Conservation (phyloP, 805 yeast species). For the Saturnispora mendoncae region DNA sequence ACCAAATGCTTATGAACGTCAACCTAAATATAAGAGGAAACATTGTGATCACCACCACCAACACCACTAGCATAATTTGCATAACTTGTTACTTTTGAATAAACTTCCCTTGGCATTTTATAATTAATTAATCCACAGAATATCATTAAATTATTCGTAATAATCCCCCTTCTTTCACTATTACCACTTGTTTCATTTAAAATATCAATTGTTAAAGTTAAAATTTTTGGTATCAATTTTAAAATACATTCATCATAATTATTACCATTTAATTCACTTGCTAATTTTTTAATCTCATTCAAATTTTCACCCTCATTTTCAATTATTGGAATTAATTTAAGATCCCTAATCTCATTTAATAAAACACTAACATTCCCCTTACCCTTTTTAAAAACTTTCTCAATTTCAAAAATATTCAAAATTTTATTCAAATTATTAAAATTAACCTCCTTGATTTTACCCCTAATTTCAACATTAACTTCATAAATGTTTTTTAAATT, state of each 20-base stretch:
- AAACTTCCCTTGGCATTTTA: constrained; percentile 82
- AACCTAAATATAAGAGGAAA: constrained; percentile 50
- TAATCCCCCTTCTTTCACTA: constrained; percentile 37
- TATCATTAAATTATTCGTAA: constrained; percentile 84
- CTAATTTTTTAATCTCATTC: constrained; percentile 52
- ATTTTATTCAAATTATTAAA: constrained; percentile 59
- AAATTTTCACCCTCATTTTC: constrained; percentile 37
- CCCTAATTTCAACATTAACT: constrained; percentile 50
- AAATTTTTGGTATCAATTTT: constrained; percentile 69
- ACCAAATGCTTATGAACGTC: constrained; percentile 83
- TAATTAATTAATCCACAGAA: constrained; percentile 93
- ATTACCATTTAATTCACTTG: constrained; percentile 54
- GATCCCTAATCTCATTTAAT: constrained; percentile 35
- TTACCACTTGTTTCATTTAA: constrained; percentile 33
- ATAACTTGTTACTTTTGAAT: constrained; percentile 30
- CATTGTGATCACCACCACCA: constrained; percentile 6
- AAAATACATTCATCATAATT: constrained; percentile 70
- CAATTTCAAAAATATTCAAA: constrained; percentile 57
- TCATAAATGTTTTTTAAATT: constrained; percentile 38
- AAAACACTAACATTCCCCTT: constrained; percentile 28
- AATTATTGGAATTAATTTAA: constrained; percentile 59
- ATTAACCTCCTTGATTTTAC: constrained; percentile 39
- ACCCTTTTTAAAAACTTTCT: constrained; percentile 37
- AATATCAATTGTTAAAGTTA: constrained; percentile 73
- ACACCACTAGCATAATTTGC: neutral